Evolutionary conservation across 139 green algal genomes (phyloP).

Genomic region (Chlamydomonas asymmetrica): DNA sequence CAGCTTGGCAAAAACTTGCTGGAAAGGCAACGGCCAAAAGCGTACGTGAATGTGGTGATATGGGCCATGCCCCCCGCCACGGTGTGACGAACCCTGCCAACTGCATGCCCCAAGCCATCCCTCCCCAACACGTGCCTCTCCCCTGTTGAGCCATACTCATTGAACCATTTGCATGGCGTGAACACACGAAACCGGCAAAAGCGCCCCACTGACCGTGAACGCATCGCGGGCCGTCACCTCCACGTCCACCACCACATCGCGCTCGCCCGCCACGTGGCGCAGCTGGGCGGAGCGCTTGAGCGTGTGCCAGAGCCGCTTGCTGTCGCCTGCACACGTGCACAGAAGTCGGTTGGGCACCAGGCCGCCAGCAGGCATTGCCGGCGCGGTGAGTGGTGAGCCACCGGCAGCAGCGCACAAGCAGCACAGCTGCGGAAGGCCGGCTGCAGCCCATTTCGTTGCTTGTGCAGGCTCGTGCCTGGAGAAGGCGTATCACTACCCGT

Average conservation of each 20-base stretch:
- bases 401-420: constrained; percentile 4
- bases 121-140: too few species aligned
- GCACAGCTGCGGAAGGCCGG: neutral
- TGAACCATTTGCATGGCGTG: neutral
- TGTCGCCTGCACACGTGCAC: constrained; percentile 15
- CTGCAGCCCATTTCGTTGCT: neutral
- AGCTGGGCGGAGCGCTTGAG: constrained; percentile 2
- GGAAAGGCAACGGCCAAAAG: too few species aligned
- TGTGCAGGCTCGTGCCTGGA: too few species aligned
- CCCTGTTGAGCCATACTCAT: neutral
- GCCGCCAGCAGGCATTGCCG: neutral
- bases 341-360: too few species aligned
- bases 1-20: too few species aligned
- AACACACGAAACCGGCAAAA: neutral
- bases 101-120: too few species aligned
- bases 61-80: too few species aligned
- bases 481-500: too few species aligned
- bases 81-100: too few species aligned
- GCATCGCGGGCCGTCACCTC: constrained; percentile 13
- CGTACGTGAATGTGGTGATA: too few species aligned
- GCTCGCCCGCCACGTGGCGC: constrained; percentile 18
- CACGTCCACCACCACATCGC: constrained; percentile 18
- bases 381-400: neutral
- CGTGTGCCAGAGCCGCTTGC: constrained; percentile 30
- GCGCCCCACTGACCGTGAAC: neutral